Percentiles rank a stretch among this genome's conserved stretches.
These are phyloP conservation scores for Euclidium syriacum DNA, from an alignment of 345 rosid species.

Conservation along the genomic window DNA sequence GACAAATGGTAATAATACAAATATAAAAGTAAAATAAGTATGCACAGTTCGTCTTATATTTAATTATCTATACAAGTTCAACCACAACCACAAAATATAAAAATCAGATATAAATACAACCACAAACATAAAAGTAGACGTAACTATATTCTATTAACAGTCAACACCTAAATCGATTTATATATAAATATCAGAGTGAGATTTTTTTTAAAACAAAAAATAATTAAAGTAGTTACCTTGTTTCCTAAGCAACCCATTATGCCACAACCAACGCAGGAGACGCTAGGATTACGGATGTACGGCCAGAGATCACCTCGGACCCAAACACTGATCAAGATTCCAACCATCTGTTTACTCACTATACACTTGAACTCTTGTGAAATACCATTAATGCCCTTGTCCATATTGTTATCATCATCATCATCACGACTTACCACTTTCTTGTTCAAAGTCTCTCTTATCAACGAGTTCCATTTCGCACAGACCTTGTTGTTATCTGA, in stretches of 20 bases:
- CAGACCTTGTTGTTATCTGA: constrained; percentile 45
- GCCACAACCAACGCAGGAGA: constrained; percentile 80
- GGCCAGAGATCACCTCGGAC: constrained; percentile 48
- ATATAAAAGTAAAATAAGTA: background rate
- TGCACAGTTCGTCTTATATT: background rate
- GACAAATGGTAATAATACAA: background rate
- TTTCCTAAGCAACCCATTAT: constrained; percentile 79
- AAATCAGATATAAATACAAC: background rate
- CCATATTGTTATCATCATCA: too few relatives aligned
- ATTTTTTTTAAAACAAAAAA: background rate
- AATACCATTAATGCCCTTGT: constrained; percentile 18
- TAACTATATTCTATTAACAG: constrained; percentile 10
- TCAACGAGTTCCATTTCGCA: constrained; percentile 63
- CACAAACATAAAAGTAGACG: background rate
- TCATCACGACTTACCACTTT: constrained; percentile 1
- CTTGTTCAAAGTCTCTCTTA: constrained; percentile 53
- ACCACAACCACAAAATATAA: constrained; percentile 8
- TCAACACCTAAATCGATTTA: constrained; percentile 15
- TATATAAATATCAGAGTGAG: constrained; percentile 8
- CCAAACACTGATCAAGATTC: constrained; percentile 68
- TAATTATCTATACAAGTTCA: background rate
- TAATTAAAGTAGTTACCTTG: constrained; percentile 39
- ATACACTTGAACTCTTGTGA: constrained; percentile 42
- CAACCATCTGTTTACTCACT: constrained; percentile 82
- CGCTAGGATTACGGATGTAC: constrained; percentile 47